phyloP scores from a whole-genome alignment of 306 rosid genomes.

The Ziziphus jujuba region DNA sequence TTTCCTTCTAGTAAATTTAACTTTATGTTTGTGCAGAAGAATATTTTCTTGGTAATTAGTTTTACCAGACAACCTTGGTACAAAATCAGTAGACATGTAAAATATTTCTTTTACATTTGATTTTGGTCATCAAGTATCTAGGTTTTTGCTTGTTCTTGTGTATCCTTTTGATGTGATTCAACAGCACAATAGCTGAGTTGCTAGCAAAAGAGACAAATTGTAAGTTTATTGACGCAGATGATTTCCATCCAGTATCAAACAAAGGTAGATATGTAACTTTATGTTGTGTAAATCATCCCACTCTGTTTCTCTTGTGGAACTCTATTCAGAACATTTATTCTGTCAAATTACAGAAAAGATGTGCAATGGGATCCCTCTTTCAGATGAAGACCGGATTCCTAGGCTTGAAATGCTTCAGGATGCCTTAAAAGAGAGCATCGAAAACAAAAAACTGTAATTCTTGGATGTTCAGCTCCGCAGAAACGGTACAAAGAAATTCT shows the following conservation, averaged over 20 bases:
- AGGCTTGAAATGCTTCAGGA: constrained; percentile 73
- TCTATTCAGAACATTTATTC: background rate
- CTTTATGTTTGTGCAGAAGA: no score
- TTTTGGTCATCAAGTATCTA: background rate
- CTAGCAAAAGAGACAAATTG: constrained; percentile 49
- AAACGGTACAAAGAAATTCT: constrained; percentile 65
- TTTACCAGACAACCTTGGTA: no score
- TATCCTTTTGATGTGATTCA: constrained; percentile 19
- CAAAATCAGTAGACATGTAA: no score
- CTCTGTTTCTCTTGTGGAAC: background rate
- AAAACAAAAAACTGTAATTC: constrained; percentile 35
- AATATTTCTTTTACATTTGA: background rate
- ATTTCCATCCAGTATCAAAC: constrained; percentile 75
- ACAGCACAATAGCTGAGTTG: constrained; percentile 76
- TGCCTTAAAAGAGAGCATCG: constrained; percentile 33
- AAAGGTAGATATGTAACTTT: constrained; percentile 45
- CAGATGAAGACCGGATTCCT: constrained; percentile 72
- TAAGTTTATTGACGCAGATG: constrained; percentile 81
- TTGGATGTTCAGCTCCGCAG: constrained; percentile 81
- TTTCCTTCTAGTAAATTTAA: no score
- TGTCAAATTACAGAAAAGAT: constrained; percentile 57
- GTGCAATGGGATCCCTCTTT: constrained; percentile 69
- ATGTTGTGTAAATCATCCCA: background rate
- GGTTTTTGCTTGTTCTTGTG: background rate
- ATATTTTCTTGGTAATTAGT: no score